Conservation (phyloP, 345 rosid genomes). For the Eucalyptus grandis region DNA sequence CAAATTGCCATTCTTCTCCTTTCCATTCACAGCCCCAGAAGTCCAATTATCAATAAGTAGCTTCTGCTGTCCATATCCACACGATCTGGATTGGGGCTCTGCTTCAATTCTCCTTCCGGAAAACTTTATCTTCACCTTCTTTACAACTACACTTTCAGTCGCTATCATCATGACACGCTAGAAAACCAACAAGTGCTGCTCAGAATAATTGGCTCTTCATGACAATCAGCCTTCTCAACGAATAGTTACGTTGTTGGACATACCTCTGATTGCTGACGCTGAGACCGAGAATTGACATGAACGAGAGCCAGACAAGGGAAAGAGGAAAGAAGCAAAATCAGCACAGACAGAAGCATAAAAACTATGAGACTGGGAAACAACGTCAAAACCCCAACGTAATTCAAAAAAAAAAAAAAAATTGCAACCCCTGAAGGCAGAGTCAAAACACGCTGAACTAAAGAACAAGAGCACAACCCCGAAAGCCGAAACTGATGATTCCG, state of each 20-base stretch:
- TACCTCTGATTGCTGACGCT: not conserved
- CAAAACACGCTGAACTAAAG: not conserved
- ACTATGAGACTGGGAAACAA: not conserved
- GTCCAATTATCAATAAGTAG: not conserved
- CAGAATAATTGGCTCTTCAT: not conserved
- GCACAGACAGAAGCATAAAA: not conserved
- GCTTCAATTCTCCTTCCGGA: conserved; percentile 22
- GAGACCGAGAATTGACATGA: not conserved
- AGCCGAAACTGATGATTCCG: not conserved
- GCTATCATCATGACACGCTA: conserved; percentile 19
- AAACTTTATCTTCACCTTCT: conserved; percentile 52
- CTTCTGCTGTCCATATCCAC: conserved; percentile 1
- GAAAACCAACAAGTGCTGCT: not conserved
- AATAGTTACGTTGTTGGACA: not conserved
- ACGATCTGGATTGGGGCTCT: not conserved
- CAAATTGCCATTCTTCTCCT: not conserved
- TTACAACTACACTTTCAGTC: conserved; percentile 16
- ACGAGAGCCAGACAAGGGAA: not conserved
- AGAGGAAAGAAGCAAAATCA: not conserved
- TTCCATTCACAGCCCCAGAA: not conserved
- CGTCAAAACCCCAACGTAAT: not conserved
- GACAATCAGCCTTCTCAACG: not conserved
- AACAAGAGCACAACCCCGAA: not conserved
- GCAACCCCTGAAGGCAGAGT: not conserved
- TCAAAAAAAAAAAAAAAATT: not conserved